phyloP scores from a whole-genome alignment of 2,329 filamentous ascomycete genomes.

The Stemphylium vesicarium region DNA sequence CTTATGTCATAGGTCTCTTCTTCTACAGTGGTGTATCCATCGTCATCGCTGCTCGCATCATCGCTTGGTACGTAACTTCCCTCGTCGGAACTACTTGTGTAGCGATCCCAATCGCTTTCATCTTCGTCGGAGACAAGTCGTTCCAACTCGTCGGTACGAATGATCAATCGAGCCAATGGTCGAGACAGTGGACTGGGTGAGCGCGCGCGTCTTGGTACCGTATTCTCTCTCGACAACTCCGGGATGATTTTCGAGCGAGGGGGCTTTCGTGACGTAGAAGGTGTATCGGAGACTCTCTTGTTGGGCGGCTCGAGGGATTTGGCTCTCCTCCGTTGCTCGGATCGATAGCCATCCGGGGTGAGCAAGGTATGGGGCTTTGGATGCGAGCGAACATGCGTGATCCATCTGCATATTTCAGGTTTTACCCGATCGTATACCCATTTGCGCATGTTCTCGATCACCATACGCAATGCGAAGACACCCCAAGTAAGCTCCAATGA shows the following conservation, averaged over 20 bases:
- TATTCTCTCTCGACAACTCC: background rate
- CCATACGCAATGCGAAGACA: slow-evolving; percentile 13
- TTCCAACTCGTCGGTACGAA: background rate
- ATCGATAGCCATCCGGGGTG: background rate
- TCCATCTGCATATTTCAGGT: background rate
- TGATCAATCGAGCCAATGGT: background rate
- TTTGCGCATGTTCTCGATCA: slow-evolving; percentile 17
- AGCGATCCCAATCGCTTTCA: no score
- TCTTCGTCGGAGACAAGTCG: background rate
- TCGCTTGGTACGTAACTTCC: background rate
- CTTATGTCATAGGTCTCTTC: background rate
- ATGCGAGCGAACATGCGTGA: background rate
- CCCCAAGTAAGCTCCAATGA: slow-evolving; percentile 24
- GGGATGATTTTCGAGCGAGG: background rate
- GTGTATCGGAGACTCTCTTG: background rate
- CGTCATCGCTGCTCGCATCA: background rate
- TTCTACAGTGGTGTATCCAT: background rate
- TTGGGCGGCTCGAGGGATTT: background rate
- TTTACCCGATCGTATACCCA: slow-evolving; percentile 13
- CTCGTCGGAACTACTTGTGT: background rate
- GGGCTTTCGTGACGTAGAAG: background rate
- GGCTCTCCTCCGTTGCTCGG: background rate
- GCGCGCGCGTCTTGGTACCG: background rate
- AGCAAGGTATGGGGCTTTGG: background rate
- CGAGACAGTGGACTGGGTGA: background rate